These are phyloP conservation scores for Tricholoma terreum DNA, from an alignment of 768 basidiomycete genomes.

Conservation along the genomic window DNA sequence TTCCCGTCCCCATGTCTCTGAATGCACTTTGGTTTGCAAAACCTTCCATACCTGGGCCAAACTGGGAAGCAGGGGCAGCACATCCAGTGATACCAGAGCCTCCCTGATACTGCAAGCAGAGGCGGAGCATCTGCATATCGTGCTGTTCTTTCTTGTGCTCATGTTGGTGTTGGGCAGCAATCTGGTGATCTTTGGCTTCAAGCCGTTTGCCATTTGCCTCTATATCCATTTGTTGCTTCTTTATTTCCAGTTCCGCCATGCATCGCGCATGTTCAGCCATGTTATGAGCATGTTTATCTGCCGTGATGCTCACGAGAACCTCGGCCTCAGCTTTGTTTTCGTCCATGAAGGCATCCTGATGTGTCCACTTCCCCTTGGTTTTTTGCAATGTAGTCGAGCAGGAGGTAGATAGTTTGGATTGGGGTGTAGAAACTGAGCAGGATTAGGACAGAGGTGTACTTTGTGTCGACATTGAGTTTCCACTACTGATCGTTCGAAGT, in stretches of 20 bases:
- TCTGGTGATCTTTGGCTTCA: neutral
- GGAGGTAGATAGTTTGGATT: neutral
- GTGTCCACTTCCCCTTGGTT: neutral
- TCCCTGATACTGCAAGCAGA: neutral
- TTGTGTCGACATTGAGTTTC: neutral
- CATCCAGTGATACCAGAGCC: neutral
- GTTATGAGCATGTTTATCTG: neutral
- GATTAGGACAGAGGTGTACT: neutral
- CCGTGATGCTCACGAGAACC: neutral
- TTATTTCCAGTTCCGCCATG: neutral
- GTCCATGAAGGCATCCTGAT: neutral
- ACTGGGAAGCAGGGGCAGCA: neutral
- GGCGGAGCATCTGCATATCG: neutral
- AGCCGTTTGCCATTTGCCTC: neutral
- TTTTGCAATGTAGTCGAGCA: neutral
- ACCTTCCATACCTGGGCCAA: neutral
- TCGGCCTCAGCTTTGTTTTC: neutral
- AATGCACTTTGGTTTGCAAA: neutral
- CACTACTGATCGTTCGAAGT: neutral
- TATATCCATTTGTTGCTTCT: neutral
- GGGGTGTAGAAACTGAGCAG: neutral
- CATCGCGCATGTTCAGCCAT: neutral
- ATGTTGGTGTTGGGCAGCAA: neutral
- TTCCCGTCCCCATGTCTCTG: neutral
- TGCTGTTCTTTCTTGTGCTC: neutral